Percentiles rank a stretch among this genome's conserved stretches.
Evolutionary conservation across 208 protist species (phyloP).

Genomic region (Trypanosoma avium): DNA sequence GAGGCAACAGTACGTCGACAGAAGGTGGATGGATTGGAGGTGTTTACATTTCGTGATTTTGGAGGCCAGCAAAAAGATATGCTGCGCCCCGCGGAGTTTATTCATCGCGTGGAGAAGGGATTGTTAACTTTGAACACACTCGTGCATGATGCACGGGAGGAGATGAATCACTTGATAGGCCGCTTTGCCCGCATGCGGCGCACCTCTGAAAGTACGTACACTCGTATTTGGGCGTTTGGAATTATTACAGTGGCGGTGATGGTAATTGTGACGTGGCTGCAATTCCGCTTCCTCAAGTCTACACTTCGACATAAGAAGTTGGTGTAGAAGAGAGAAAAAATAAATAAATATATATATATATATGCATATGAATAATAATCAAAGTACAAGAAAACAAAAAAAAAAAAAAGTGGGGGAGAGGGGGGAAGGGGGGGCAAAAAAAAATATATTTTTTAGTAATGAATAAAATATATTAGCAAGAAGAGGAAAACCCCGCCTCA

Average conservation of each 20-base stretch:
- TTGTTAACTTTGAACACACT: constrained; percentile 25
- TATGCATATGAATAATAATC: neutral
- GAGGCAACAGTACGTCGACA: constrained; percentile 25
- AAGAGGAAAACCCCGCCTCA: too few relatives aligned
- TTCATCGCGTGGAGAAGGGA: constrained; percentile 34
- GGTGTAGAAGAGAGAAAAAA: constrained; percentile 22
- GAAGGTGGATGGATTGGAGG: constrained; percentile 54
- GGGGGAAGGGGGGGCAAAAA: too few relatives aligned
- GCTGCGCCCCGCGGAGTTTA: constrained; percentile 53
- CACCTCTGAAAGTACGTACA: constrained; percentile 80
- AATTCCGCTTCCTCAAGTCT: constrained; percentile 69
- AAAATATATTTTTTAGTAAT: too few relatives aligned
- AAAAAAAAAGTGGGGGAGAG: neutral
- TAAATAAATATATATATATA: constrained; percentile 7
- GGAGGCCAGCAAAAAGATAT: constrained; percentile 65
- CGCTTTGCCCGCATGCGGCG: constrained; percentile 45
- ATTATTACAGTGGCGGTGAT: constrained; percentile 45
- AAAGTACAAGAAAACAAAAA: neutral
- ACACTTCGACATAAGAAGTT: constrained; percentile 69
- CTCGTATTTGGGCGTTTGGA: constrained; percentile 68
- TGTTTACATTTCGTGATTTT: constrained; percentile 64
- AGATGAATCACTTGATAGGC: constrained; percentile 22
- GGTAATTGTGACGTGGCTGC: constrained; percentile 42
- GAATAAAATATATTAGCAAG: too few relatives aligned
- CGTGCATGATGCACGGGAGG: constrained; percentile 10